phyloP scores from a whole-genome alignment of 2,329 filamentous ascomycete species.

The Pseudocercospora ulei region DNA sequence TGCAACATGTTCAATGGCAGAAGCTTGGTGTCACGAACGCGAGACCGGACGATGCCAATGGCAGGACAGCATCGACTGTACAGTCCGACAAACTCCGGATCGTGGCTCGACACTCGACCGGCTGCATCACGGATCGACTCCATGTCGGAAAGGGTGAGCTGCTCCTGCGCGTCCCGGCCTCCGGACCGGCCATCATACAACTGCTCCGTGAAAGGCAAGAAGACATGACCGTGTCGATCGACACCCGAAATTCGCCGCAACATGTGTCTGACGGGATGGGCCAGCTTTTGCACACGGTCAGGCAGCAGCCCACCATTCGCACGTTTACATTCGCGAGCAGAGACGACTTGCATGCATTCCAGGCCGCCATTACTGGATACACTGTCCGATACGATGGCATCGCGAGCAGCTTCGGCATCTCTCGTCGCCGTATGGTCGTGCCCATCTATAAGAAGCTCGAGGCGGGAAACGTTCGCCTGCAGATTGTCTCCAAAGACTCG shows the following conservation, averaged over 20 bases:
- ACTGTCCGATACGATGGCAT: conserved; percentile 48
- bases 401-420: conserved; percentile 67
- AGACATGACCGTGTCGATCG: conserved; percentile 67
- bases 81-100: conserved; percentile 67
- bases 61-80: conserved; percentile 56
- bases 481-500: conserved; percentile 67
- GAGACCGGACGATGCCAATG: conserved; percentile 47
- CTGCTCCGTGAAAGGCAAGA: conserved; percentile 63
- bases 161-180: conserved; percentile 38
- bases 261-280: conserved; percentile 51
- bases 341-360: conserved; percentile 62
- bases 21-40: conserved; percentile 63
- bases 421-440: conserved; percentile 65
- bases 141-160: conserved; percentile 55
- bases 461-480: conserved; percentile 65
- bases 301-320: conserved; percentile 54
- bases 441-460: conserved; percentile 94
- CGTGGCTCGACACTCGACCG: conserved; percentile 61
- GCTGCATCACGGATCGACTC: conserved; percentile 71
- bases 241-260: conserved; percentile 32
- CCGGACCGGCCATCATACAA: conserved; percentile 49
- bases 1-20: conserved; percentile 51
- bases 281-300: conserved; percentile 52
- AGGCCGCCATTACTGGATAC: conserved; percentile 70
- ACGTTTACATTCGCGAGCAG: conserved; percentile 47